phyloP scores from a whole-genome alignment of 805 yeast species.

The Vanderwaltozyma verrucispora region DNA sequence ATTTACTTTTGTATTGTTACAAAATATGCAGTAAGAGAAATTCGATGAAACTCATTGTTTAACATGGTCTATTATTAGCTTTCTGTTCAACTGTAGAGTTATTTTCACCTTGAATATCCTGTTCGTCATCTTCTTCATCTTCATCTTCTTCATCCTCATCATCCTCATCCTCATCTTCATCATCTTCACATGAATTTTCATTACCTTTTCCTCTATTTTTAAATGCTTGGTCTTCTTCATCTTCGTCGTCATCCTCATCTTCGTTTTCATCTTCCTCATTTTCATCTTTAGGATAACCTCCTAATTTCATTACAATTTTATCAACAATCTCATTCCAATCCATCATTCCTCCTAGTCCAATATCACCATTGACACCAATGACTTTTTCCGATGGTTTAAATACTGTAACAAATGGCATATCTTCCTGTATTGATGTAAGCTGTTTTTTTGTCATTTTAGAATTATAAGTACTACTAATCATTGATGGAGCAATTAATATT shows the following conservation, averaged over 20 bases:
- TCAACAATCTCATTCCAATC: slow-evolving; percentile 93
- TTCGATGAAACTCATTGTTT: too few species aligned
- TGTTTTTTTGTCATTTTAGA: slow-evolving; percentile 83
- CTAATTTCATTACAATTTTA: slow-evolving; percentile 60
- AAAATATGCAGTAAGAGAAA: too few species aligned
- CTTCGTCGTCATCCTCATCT: slow-evolving; percentile 34
- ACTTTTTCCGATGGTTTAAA: slow-evolving; percentile 91
- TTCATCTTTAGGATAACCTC: slow-evolving; percentile 43
- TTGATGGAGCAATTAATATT: slow-evolving; percentile 83
- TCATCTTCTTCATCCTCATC: slow-evolving; percentile 54
- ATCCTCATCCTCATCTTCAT: slow-evolving; percentile 26
- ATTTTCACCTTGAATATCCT: slow-evolving; percentile 23
- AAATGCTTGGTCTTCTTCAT: slow-evolving; percentile 42
- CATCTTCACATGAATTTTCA: slow-evolving; percentile 37
- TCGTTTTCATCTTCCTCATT: slow-evolving; percentile 27
- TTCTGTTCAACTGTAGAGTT: too few species aligned
- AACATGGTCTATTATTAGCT: too few species aligned
- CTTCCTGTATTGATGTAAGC: slow-evolving; percentile 62
- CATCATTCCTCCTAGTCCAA: slow-evolving; percentile 99
- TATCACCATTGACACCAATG: slow-evolving; percentile 85
- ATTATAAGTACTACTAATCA: slow-evolving; percentile 86
- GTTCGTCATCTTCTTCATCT: slow-evolving; percentile 27
- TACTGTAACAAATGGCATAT: slow-evolving; percentile 90
- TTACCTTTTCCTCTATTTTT: slow-evolving; percentile 32
- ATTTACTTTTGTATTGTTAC: too few species aligned